These are phyloP conservation scores for Hypoxylon lenormandii DNA, from an alignment of 495 filamentous ascomycete species.

Conservation along the genomic window DNA sequence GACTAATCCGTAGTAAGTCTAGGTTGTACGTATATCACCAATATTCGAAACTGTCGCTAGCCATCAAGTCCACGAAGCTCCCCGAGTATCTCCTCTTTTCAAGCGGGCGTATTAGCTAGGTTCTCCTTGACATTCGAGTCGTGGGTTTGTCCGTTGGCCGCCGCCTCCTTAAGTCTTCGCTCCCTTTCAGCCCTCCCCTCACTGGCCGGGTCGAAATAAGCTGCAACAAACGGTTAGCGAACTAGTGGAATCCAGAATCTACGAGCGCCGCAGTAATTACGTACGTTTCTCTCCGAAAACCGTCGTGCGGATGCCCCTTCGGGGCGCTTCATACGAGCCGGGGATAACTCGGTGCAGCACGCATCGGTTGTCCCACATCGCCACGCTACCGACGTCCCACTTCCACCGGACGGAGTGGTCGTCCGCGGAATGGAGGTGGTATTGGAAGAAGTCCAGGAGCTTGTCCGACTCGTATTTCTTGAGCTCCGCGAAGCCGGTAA, in stretches of 20 bases:
- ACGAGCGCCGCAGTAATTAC: conserved; percentile 20
- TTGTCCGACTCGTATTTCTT: conserved; percentile 67
- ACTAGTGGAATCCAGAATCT: background rate
- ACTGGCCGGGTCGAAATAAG: conserved; percentile 63
- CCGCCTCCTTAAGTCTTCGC: conserved; percentile 25
- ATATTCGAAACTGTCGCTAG: background rate
- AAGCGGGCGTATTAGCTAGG: conserved; percentile 24
- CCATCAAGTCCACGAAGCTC: background rate
- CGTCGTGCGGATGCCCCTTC: conserved; percentile 65
- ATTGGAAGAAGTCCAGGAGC: conserved; percentile 63
- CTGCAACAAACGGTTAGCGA: conserved; percentile 38
- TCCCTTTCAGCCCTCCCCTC: conserved; percentile 59
- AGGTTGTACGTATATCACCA: too few relatives aligned
- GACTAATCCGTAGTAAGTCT: too few relatives aligned
- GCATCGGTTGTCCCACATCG: conserved; percentile 68
- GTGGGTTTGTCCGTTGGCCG: conserved; percentile 9
- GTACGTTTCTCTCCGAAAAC: conserved; percentile 69
- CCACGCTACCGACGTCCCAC: conserved; percentile 66
- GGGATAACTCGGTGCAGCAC: conserved; percentile 66
- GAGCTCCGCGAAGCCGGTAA: conserved; percentile 66
- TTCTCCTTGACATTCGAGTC: conserved; percentile 17
- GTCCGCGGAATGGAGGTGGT: conserved; percentile 66
- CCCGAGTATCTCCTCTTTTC: background rate
- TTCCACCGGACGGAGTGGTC: conserved; percentile 68
- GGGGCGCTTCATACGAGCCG: conserved; percentile 60